phyloP scores from a whole-genome alignment of 129 eudicot genomes.

The Chrysanthemum lavandulifolium region DNA sequence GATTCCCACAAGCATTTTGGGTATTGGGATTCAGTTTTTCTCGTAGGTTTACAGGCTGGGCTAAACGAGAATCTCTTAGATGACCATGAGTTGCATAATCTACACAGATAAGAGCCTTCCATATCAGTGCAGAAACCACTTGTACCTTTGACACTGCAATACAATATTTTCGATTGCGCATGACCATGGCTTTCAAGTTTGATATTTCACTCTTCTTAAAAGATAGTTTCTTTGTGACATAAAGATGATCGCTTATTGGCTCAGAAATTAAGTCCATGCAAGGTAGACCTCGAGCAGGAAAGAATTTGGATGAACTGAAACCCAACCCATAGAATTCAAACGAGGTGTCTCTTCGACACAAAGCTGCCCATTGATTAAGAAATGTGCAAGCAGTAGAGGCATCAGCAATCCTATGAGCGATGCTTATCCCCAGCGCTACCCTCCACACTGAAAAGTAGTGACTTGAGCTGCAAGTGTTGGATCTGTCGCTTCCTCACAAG shows the following conservation, averaged over 20 bases:
- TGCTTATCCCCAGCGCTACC: conserved; percentile 12
- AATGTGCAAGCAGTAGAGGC: background rate
- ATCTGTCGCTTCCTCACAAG: background rate
- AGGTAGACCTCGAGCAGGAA: conserved; percentile 18
- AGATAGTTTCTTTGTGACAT: conserved; percentile 12
- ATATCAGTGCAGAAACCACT: conserved; percentile 7
- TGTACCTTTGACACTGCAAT: background rate
- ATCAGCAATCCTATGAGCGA: conserved; percentile 22
- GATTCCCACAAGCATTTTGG: conserved; percentile 8
- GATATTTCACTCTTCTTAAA: conserved; percentile 17
- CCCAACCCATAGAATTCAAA: background rate
- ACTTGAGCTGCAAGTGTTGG: conserved; percentile 16
- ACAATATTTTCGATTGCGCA: background rate
- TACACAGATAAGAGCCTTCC: conserved; percentile 11
- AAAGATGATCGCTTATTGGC: background rate
- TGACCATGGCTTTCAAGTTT: conserved; percentile 4
- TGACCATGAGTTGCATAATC: conserved; percentile 6
- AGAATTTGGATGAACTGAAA: background rate
- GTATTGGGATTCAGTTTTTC: background rate
- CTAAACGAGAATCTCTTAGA: background rate
- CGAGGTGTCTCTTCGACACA: background rate
- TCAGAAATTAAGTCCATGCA: background rate
- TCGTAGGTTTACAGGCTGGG: conserved; percentile 6
- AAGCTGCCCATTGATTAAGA: conserved; percentile 5
- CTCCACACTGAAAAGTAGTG: conserved; percentile 16